These are phyloP conservation scores for Candida dubliniensis DNA, from an alignment of 1,139 yeast species.

Conservation along the genomic window DNA sequence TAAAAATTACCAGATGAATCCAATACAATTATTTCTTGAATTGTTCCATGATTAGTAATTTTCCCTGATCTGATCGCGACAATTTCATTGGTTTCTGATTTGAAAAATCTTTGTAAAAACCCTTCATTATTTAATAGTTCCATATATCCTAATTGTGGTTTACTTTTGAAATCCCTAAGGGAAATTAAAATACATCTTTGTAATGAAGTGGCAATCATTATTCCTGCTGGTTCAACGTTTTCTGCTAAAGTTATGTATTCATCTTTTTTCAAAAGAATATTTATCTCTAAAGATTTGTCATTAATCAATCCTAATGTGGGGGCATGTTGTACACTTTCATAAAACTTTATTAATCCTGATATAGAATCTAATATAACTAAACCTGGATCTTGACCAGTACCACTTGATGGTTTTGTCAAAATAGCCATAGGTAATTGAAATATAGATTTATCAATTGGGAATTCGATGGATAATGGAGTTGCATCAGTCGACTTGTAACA, in stretches of 20 bases:
- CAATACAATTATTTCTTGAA: slow-evolving; percentile 43
- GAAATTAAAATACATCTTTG: slow-evolving; percentile 66
- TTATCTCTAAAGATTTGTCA: slow-evolving; percentile 41
- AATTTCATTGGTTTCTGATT: slow-evolving; percentile 39
- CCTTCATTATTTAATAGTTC: slow-evolving; percentile 32
- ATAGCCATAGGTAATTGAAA: slow-evolving; percentile 52
- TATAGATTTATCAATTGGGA: slow-evolving; percentile 28
- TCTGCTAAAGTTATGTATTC: slow-evolving; percentile 61
- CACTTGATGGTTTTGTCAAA: slow-evolving; percentile 65
- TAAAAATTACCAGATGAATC: slow-evolving; percentile 47
- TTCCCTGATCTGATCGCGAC: slow-evolving; percentile 61
- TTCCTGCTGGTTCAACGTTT: slow-evolving; percentile 74
- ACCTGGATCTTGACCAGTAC: slow-evolving; percentile 63
- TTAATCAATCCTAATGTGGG: slow-evolving; percentile 64
- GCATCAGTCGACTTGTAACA: slow-evolving; percentile 60
- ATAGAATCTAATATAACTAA: slow-evolving; percentile 57
- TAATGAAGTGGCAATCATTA: slow-evolving; percentile 67
- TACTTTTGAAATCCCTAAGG: slow-evolving; percentile 69
- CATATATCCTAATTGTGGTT: slow-evolving; percentile 44
- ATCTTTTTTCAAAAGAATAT: slow-evolving; percentile 39
- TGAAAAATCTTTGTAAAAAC: slow-evolving; percentile 30
- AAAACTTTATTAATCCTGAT: slow-evolving; percentile 58
- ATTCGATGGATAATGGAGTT: slow-evolving; percentile 57
- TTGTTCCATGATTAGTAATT: slow-evolving; percentile 49
- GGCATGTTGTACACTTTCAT: slow-evolving; percentile 68